Percentiles rank a stretch among this genome's conserved stretches.
These are phyloP conservation scores for Boletus sp. DNA, from an alignment of 1,284 basidiomycete species.

Conservation along the genomic window DNA sequence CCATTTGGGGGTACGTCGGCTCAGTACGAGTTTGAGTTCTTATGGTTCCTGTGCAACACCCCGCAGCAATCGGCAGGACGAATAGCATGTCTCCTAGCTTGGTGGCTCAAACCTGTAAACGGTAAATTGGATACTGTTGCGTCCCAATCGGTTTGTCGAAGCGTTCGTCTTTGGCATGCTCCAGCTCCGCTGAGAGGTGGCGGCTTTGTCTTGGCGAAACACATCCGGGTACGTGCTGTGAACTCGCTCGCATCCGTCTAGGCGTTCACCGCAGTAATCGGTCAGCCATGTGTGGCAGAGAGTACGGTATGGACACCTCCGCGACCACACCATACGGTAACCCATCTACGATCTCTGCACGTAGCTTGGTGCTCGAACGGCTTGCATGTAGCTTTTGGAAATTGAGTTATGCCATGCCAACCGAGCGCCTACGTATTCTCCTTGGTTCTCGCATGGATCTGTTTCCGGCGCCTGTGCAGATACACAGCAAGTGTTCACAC, in stretches of 20 bases:
- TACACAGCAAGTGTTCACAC: slow-evolving; percentile 1
- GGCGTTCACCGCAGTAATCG: too few species aligned
- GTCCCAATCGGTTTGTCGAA: not conserved
- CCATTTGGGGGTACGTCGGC: slow-evolving; percentile 9
- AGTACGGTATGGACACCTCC: not conserved
- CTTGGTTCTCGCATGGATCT: not conserved
- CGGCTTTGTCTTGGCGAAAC: slow-evolving; percentile 1
- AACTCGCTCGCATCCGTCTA: not conserved
- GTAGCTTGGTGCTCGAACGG: not conserved
- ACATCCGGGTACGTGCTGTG: not conserved
- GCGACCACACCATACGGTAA: slow-evolving; percentile 4
- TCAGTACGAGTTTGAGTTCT: not conserved
- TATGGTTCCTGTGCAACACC: slow-evolving; percentile 12
- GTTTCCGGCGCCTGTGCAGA: not conserved
- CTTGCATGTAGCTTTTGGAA: not conserved
- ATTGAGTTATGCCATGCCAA: not conserved
- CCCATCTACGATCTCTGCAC: not conserved
- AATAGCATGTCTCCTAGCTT: slow-evolving; percentile 2
- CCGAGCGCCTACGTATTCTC: not conserved
- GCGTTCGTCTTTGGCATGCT: not conserved
- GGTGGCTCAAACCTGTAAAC: not conserved
- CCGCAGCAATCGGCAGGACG: slow-evolving; percentile 9
- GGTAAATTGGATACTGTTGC: not conserved
- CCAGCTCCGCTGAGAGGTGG: not conserved
- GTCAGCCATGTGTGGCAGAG: not conserved